Base-by-base conservation (phyloP, 768 basidiomycete species). In the Russula abietina region DNA sequence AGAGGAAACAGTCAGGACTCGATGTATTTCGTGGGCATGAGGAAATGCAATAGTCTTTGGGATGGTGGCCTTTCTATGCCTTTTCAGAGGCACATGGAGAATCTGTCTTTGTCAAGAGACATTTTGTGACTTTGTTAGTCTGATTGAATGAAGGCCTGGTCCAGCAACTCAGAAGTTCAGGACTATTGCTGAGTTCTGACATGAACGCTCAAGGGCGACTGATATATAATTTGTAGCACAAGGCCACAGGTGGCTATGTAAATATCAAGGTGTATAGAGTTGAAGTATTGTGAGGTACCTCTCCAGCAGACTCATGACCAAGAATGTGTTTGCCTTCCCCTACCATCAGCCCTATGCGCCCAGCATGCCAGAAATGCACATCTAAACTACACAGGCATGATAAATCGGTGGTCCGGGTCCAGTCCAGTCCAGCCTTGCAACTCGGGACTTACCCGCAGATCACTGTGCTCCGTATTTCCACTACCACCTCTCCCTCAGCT, bases 351-450 rank as follows among this genome's bases (percentile, higher is more conserved):
- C 86, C 86, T 56, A 87, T 79, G 45, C 83, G 75, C 7, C 86
- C 86, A 71, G 87, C 84, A 65, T 85, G 79, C 86, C 86, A 88
- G 71, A 87, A 87, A 70, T 88, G 86, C 66, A 88, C 83, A 62
- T 87, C 86, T 52, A 84, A 86, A 78, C 86, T 87, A 60, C 60
- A 36, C 26, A 59, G 33, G 54, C 24, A 8, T 41, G 16, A 33
- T 51, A 2, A 10, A 41, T 56, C n/a, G n/a, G 30, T 50, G 36
- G 1, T 4, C 24, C 0, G 0, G 2, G 5, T 22, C 19, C 4
- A 12, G 17, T 32, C 26, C 28, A 30, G 5, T 22, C 14, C 4
- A 11, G 17, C 26, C 26, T 17, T 26, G 28, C 17, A 24, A 46
- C 30, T 49, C 55, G 43, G 49, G 11, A 72, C 81, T 57, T 67